phyloP scores from a whole-genome alignment of 352 stramenopile species.

The Plasmopara muralis region DNA sequence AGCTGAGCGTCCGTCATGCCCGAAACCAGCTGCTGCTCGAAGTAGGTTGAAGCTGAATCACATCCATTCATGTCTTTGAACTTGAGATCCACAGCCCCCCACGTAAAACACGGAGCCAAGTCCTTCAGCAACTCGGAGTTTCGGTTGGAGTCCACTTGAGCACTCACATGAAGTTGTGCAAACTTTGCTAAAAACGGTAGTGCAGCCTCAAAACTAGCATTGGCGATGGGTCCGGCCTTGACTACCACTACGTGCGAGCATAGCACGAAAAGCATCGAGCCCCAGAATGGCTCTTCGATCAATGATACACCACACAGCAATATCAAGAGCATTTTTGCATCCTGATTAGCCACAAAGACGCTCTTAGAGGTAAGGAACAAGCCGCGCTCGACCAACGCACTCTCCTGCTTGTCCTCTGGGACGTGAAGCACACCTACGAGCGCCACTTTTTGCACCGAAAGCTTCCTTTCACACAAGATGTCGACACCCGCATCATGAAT shows the following conservation, averaged over 20 bases:
- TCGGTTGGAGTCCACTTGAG: constrained; percentile 11
- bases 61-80: constrained; percentile 71
- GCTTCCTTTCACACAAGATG: constrained; percentile 39
- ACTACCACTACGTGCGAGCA: constrained; percentile 52
- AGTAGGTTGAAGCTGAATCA: constrained; percentile 56
- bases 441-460: constrained; percentile 43
- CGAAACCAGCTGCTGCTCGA: constrained; percentile 48
- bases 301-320: constrained; percentile 49
- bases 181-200: constrained; percentile 50
- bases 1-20: constrained; percentile 47
- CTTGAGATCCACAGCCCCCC: constrained; percentile 68
- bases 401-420: constrained; percentile 13
- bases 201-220: constrained; percentile 30
- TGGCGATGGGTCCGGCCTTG: constrained; percentile 29
- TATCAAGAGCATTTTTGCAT: constrained; percentile 42
- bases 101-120: constrained; percentile 53
- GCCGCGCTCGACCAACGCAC: constrained; percentile 24
- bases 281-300: constrained; percentile 48
- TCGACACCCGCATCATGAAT: constrained; percentile 41
- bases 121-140: constrained; percentile 43
- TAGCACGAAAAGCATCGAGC: constrained; percentile 49
- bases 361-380: constrained; percentile 47
- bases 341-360: constrained; percentile 39
- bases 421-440: constrained; percentile 50
- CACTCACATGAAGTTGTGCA: constrained; percentile 38